Percentiles rank a stretch among this genome's conserved stretches.
Conservation (phyloP, 108 stramenopile genomes). For the Nitzschia sp. region DNA sequence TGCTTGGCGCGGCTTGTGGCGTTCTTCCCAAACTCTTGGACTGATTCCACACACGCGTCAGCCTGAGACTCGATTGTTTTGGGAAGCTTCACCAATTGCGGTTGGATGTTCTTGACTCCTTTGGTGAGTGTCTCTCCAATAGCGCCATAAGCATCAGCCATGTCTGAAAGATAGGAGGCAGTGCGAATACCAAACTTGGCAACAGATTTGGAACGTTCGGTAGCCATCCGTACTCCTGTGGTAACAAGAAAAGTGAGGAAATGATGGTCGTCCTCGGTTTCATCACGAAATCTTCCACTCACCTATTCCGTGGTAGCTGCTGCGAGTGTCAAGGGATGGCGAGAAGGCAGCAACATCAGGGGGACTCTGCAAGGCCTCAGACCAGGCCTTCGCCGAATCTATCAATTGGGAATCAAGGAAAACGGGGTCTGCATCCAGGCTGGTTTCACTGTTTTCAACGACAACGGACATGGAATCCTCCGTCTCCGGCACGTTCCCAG, state of each 20-base stretch:
- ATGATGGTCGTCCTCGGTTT: not conserved
- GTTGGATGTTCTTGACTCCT: constrained; percentile 6
- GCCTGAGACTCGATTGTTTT: constrained; percentile 14
- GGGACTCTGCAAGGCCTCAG: constrained; percentile 23
- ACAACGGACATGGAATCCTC: not conserved
- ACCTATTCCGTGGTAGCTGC: constrained; percentile 30
- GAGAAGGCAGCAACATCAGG: constrained; percentile 15
- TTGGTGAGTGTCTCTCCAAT: constrained; percentile 22
- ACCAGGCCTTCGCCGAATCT: constrained; percentile 10
- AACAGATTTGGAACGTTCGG: constrained; percentile 14
- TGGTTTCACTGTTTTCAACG: constrained; percentile 3
- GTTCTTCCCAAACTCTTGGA: not conserved
- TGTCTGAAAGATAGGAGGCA: constrained; percentile 14
- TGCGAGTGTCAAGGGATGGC: constrained; percentile 10
- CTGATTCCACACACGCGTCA: not conserved
- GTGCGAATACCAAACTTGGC: constrained; percentile 5
- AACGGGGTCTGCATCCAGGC: not conserved
- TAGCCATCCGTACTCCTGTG: constrained; percentile 27
- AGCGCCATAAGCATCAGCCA: constrained; percentile 20
- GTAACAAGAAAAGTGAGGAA: constrained; percentile 3
- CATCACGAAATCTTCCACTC: not conserved
- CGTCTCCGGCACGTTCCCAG: not conserved
- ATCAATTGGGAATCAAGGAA: not conserved
- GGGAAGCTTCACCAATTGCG: constrained; percentile 5
- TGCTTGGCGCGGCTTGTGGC: constrained; percentile 6